phyloP scores from a whole-genome alignment of 345 rosid species.

The Salix viminalis region DNA sequence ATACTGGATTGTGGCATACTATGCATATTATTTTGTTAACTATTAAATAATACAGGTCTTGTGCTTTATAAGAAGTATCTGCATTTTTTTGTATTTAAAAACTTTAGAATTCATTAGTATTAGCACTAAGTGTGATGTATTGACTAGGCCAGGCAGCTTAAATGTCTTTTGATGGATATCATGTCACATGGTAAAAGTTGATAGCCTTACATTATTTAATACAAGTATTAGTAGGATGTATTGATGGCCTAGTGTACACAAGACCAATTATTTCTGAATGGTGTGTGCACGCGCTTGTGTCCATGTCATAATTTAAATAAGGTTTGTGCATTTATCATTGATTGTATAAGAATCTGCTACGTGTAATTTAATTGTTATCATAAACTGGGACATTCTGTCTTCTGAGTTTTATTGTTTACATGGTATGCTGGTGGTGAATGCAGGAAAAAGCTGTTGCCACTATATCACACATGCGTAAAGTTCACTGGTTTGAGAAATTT shows the following conservation, averaged over 20 bases:
- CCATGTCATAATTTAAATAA: not conserved
- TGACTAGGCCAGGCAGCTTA: not conserved
- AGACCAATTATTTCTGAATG: not conserved
- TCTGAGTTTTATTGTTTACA: not conserved
- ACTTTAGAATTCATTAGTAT: not conserved
- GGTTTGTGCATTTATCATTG: not conserved
- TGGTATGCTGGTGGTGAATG: not conserved
- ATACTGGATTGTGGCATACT: not conserved
- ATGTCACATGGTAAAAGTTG: not conserved
- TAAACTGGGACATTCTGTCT: not conserved
- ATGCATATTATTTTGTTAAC: conserved; percentile 1
- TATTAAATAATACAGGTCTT: not conserved
- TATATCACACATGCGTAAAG: conserved; percentile 90
- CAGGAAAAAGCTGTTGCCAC: conserved; percentile 88
- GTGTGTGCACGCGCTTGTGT: not conserved
- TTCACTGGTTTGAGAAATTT: conserved; percentile 99
- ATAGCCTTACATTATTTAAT: not conserved
- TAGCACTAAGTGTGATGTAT: not conserved
- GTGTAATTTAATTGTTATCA: not conserved
- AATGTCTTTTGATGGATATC: not conserved
- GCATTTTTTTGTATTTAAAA: not conserved
- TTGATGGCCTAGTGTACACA: not conserved
- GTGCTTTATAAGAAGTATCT: not conserved
- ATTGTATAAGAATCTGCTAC: not conserved
- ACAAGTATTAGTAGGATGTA: not conserved